These are phyloP conservation scores for Scytalidium lignicola DNA, from an alignment of 2,329 filamentous ascomycete species.

Conservation along the genomic window DNA sequence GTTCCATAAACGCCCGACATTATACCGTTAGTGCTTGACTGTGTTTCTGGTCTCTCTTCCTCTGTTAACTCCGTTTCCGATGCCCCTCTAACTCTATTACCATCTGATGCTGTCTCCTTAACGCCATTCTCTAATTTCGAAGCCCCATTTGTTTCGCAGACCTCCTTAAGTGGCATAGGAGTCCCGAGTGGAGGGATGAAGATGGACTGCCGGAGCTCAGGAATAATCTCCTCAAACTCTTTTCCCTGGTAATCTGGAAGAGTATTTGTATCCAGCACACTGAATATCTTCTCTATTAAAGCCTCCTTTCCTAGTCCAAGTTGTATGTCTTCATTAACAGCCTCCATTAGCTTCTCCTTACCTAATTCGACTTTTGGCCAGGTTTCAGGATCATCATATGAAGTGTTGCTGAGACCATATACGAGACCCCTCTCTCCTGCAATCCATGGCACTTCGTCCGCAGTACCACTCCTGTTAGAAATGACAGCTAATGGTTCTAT, in stretches of 20 bases:
- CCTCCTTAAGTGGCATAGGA: constrained; percentile 26
- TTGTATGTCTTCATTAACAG: constrained; percentile 37
- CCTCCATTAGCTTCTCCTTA: constrained; percentile 25
- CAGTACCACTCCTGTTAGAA: constrained; percentile 52
- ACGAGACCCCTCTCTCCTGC: constrained; percentile 45
- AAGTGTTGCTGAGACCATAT: constrained; percentile 59
- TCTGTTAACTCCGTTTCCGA: constrained; percentile 31
- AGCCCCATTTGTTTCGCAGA: constrained; percentile 34
- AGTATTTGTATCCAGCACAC: constrained; percentile 51
- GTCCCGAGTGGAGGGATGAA: constrained; percentile 57
- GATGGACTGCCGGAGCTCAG: constrained; percentile 52
- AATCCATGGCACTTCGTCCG: constrained; percentile 53
- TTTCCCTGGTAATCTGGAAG: constrained; percentile 37
- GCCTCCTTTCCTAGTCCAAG: constrained; percentile 37
- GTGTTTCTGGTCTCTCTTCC: constrained; percentile 31
- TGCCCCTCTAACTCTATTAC: constrained; percentile 1
- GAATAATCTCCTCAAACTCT: constrained; percentile 49
- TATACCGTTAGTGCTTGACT: constrained; percentile 34
- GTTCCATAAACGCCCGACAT: constrained; percentile 60
- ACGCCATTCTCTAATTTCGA: constrained; percentile 3
- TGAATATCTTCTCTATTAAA: constrained; percentile 47
- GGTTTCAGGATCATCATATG: constrained; percentile 44
- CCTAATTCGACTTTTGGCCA: constrained; percentile 60
- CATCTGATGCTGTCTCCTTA: not conserved
- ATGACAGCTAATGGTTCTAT: constrained; percentile 54